These are phyloP conservation scores for Gnaphalium uliginosum DNA, from an alignment of 129 eudicot species.

Conservation along the genomic window DNA sequence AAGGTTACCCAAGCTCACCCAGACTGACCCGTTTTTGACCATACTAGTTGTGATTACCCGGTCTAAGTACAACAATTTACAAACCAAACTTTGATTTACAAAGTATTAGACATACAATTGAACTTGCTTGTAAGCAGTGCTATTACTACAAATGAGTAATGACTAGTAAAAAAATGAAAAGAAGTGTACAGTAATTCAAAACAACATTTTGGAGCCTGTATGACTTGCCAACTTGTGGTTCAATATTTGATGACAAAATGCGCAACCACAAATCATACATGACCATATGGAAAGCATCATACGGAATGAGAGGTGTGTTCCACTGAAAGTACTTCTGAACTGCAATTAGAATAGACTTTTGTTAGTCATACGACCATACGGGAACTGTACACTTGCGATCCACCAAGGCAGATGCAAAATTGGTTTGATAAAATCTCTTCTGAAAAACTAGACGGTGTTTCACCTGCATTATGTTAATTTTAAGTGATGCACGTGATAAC, in stretches of 20 bases:
- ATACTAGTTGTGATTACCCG: too few species aligned
- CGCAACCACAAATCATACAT: slow-evolving; percentile 86
- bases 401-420: too few species aligned
- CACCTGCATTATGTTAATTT: too few species aligned
- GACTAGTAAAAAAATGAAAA: slow-evolving; percentile 33
- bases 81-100: slow-evolving; percentile 23
- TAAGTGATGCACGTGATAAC: too few species aligned
- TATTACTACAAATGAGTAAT: slow-evolving; percentile 27
- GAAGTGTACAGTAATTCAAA: slow-evolving; percentile 29
- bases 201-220: slow-evolving; percentile 20
- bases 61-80: neutral
- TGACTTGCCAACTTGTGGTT: slow-evolving; percentile 1
- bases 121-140: slow-evolving; percentile 12
- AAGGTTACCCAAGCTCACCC: too few species aligned
- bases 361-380: neutral
- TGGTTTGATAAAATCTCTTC: too few species aligned
- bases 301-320: slow-evolving; percentile 68
- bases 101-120: slow-evolving; percentile 22
- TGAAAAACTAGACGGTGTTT: too few species aligned
- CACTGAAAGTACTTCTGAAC: slow-evolving; percentile 84
- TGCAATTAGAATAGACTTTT: slow-evolving; percentile 15
- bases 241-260: slow-evolving; percentile 74
- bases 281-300: slow-evolving; percentile 83
- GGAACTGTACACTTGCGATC: too few species aligned
- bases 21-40: too few species aligned